These are phyloP conservation scores for Mixia osmundae DNA, from an alignment of 1,284 basidiomycete genomes.

Conservation along the genomic window DNA sequence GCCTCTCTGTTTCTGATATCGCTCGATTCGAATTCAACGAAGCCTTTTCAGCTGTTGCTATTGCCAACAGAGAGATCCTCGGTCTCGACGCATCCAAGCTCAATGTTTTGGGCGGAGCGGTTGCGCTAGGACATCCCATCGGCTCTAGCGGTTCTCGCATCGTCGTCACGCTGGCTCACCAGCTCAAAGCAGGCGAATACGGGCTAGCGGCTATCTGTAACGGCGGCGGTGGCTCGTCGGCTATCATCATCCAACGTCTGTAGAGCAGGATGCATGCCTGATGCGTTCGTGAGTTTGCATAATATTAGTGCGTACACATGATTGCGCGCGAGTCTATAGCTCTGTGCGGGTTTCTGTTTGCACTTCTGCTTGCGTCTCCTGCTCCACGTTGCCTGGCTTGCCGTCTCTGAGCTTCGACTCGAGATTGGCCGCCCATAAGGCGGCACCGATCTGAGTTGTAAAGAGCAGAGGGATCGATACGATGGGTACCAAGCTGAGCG, in stretches of 20 bases:
- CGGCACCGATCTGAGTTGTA: no score
- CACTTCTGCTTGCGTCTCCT: no score
- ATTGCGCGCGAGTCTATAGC: no score
- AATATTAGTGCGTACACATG: no score
- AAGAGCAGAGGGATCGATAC: no score
- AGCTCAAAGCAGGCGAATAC: conserved; percentile 81
- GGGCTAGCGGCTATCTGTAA: conserved; percentile 97
- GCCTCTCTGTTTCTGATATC: conserved; percentile 60
- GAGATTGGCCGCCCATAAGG: no score
- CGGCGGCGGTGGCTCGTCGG: conserved; percentile 67
- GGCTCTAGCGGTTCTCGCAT: conserved; percentile 90
- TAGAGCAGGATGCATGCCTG: conserved; percentile 22
- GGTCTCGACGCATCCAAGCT: conserved; percentile 21
- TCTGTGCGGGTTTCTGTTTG: no score
- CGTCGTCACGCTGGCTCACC: conserved; percentile 77
- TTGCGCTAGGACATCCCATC: conserved; percentile 33
- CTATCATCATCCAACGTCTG: conserved; percentile 66
- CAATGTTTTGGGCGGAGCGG: conserved; percentile 15
- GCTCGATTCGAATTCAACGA: conserved; percentile 88
- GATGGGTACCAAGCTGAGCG: conserved; percentile 13
- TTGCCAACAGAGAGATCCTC: conserved; percentile 22
- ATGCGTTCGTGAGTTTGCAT: no score
- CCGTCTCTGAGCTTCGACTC: no score
- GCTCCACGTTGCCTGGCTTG: no score
- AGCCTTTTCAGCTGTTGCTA: conserved; percentile 23